phyloP scores from a whole-genome alignment of 1,284 basidiomycete genomes.

The Meira nashicola region DNA sequence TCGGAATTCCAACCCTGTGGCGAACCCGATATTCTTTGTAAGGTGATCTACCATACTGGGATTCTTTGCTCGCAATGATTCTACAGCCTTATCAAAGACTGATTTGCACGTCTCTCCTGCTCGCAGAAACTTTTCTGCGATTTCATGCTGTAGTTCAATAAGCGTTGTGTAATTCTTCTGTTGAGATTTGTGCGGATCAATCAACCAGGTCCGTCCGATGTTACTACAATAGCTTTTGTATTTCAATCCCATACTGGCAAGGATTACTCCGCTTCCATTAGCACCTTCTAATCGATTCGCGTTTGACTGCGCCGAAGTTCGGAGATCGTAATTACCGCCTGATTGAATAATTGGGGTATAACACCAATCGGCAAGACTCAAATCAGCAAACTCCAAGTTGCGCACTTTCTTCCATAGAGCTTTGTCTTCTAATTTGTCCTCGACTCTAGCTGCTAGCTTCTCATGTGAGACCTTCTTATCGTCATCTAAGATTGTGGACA shows the following conservation, averaged over 20 bases:
- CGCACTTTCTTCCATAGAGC: constrained; percentile 65
- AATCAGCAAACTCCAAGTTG: constrained; percentile 59
- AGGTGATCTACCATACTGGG: constrained; percentile 77
- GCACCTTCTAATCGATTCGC: constrained; percentile 63
- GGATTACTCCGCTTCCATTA: constrained; percentile 75
- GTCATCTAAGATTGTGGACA: constrained; percentile 84
- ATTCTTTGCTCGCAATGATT: constrained; percentile 70
- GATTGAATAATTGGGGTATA: constrained; percentile 95
- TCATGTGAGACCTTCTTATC: constrained; percentile 87
- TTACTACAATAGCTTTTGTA: constrained; percentile 92
- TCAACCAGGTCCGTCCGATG: constrained; percentile 86
- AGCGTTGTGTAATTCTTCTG: constrained; percentile 71
- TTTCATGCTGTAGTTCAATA: constrained; percentile 71
- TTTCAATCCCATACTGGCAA: constrained; percentile 80
- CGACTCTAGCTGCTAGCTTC: constrained; percentile 74
- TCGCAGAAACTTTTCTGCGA: constrained; percentile 67
- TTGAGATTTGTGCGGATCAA: constrained; percentile 71
- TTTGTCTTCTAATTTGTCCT: constrained; percentile 75
- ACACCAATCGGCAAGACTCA: constrained; percentile 80
- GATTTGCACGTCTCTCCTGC: constrained; percentile 75
- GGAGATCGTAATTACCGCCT: constrained; percentile 81
- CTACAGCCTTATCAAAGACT: constrained; percentile 71
- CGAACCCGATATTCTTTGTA: constrained; percentile 85
- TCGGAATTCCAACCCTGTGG: constrained; percentile 72
- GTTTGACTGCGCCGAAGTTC: constrained; percentile 78